A percentile compares a stretch with the other conserved stretches of the same genome.
These are phyloP conservation scores for Boletus pseudo-olivaceus DNA, from an alignment of 768 basidiomycete species.

Conservation along the genomic window DNA sequence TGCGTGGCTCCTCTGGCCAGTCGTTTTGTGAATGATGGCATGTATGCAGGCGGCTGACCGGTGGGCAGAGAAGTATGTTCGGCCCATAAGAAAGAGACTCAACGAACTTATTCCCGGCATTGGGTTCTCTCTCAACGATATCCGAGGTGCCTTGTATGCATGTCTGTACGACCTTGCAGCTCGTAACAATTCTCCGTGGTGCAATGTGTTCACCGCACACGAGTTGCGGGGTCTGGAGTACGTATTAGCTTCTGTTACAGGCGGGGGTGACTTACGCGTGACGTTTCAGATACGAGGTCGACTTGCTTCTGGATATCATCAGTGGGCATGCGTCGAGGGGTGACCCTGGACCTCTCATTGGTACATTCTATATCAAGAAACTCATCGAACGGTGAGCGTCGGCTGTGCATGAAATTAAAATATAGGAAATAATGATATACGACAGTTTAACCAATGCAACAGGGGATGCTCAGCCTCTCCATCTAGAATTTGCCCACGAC, in stretches of 20 bases:
- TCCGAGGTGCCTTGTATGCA: slow-evolving; percentile 40
- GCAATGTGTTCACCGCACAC: slow-evolving; percentile 32
- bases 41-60: slow-evolving; percentile 7
- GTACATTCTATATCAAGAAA: slow-evolving; percentile 37
- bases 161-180: slow-evolving; percentile 42
- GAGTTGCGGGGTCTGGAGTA: slow-evolving; percentile 39
- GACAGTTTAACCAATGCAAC: slow-evolving; percentile 34
- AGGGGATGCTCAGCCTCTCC: slow-evolving; percentile 27
- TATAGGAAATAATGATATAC: neutral
- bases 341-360: slow-evolving; percentile 33
- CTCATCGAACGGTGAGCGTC: slow-evolving; percentile 36
- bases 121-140: slow-evolving; percentile 28
- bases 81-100: slow-evolving; percentile 34
- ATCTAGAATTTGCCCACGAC: slow-evolving; percentile 44
- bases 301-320: slow-evolving; percentile 32
- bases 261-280: neutral
- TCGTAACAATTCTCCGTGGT: slow-evolving; percentile 37
- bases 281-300: slow-evolving; percentile 34
- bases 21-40: neutral
- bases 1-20: neutral
- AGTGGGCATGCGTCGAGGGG: slow-evolving; percentile 31
- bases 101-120: slow-evolving; percentile 34
- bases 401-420: neutral
- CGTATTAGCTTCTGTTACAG: slow-evolving; percentile 2
- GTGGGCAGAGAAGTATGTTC: slow-evolving; percentile 37